Conservation (phyloP, 2,329 filamentous ascomycete genomes). For the Calonectria pseudoturangicola region DNA sequence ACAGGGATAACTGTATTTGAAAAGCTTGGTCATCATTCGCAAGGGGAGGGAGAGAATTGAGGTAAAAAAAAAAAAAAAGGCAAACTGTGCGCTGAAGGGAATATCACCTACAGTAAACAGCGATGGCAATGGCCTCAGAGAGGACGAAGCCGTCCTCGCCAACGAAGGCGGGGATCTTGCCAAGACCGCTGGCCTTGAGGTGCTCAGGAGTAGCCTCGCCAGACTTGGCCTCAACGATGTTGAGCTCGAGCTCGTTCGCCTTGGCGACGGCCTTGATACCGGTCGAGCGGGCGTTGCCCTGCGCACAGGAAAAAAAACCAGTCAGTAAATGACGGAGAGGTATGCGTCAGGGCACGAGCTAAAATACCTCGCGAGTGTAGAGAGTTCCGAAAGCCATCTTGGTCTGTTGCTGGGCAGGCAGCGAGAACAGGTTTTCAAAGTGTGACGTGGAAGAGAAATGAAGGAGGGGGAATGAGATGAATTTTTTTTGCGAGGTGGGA, state of each 20-base stretch:
- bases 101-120: slow-evolving; percentile 91
- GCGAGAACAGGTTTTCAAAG: slow-evolving; percentile 55
- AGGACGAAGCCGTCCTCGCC: slow-evolving; percentile 93
- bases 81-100: slow-evolving; percentile 43
- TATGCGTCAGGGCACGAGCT: slow-evolving; percentile 46
- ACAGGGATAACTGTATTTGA: slow-evolving; percentile 98
- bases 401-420: slow-evolving; percentile 60
- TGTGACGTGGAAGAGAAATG: slow-evolving; percentile 45
- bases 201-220: slow-evolving; percentile 83
- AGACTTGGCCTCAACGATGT: slow-evolving; percentile 84
- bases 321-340: slow-evolving; percentile 58
- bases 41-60: slow-evolving; percentile 44
- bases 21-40: slow-evolving; percentile 83
- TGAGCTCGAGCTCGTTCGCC: slow-evolving; percentile 95
- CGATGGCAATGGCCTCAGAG: slow-evolving; percentile 93
- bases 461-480: slow-evolving; percentile 52
- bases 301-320: slow-evolving; percentile 52
- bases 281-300: slow-evolving; percentile 94
- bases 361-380: slow-evolving; percentile 86
- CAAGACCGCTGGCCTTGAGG: slow-evolving; percentile 88
- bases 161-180: slow-evolving; percentile 94
- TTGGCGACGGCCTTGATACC: slow-evolving; percentile 95
- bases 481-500: slow-evolving; percentile 59
- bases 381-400: slow-evolving; percentile 99
- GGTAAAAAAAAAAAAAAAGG: slow-evolving; percentile 52